Conservation (phyloP, 2,329 filamentous ascomycete species). For the Zasmidium cellare region DNA sequence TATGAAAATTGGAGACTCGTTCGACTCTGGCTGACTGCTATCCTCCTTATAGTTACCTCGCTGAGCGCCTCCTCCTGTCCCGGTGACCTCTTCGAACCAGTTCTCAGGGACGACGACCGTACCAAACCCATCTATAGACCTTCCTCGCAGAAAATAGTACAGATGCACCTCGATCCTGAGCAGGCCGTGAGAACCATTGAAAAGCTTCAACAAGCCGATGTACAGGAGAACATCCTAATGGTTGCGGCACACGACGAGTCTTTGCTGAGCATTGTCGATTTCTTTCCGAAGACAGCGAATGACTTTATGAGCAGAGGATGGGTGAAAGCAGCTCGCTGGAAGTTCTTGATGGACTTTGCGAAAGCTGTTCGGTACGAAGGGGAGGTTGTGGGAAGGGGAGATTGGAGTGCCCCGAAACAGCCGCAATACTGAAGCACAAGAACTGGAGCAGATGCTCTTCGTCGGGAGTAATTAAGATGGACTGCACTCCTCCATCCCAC, state of each 20-base stretch:
- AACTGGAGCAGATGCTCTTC: neutral
- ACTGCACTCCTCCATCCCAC: no score
- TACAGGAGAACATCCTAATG: slow-evolving; percentile 45
- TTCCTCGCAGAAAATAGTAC: slow-evolving; percentile 25
- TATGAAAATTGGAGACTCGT: neutral
- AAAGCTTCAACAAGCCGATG: slow-evolving; percentile 51
- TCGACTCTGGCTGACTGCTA: neutral
- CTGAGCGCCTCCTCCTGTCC: slow-evolving; percentile 37
- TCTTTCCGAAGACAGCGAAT: slow-evolving; percentile 53
- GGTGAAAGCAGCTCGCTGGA: slow-evolving; percentile 49
- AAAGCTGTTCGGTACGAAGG: slow-evolving; percentile 16
- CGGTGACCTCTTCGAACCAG: slow-evolving; percentile 39
- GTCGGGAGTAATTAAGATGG: neutral
- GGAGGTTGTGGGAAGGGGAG: slow-evolving; percentile 6
- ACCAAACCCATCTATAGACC: slow-evolving; percentile 29
- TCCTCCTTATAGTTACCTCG: slow-evolving; percentile 22
- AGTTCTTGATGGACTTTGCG: slow-evolving; percentile 52
- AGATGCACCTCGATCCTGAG: slow-evolving; percentile 31
- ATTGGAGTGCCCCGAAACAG: slow-evolving; percentile 1
- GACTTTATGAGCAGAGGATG: slow-evolving; percentile 49
- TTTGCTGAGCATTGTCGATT: slow-evolving; percentile 46
- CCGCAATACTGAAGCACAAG: neutral
- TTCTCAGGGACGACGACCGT: slow-evolving; percentile 35
- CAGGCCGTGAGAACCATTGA: slow-evolving; percentile 41
- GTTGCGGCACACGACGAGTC: slow-evolving; percentile 51